Base-by-base conservation (phyloP, 1,284 basidiomycete genomes). In the Cryptococcus jaspeensis region DNA sequence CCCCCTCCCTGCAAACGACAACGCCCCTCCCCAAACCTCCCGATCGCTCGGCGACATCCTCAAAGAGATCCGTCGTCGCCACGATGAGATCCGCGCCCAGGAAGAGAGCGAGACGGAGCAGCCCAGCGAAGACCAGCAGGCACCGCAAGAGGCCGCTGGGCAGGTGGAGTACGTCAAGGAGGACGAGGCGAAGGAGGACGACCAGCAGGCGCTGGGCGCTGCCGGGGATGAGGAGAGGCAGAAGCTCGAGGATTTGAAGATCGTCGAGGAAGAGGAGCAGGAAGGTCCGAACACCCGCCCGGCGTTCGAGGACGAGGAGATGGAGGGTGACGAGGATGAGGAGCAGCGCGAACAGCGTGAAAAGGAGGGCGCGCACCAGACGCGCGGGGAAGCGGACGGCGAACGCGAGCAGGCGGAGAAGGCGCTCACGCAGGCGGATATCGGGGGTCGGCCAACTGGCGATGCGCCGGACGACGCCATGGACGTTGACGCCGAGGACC, bases 121-220 rank as follows among this genome's bases (percentile, higher is more conserved):
- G 56, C 66, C 69, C 51, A 58, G 70, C 6, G 60, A 67, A 23
- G 55, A 71, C 32, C 57, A 65, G 7, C 68, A 76, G 2, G 69
- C 78, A n/a, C 62, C 72, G 2, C 71, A 76, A 16, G 80, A 82
- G 43, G 77, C 82, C 2, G 79, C 82, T 1, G 85, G 87, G 66
- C 35, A 83, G 50, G 81, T 96, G 20, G 91, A 97, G 73, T 94
- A 96, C 74, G 80, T 90, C n/a, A 84, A 83, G 20, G 85, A 89
- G 8, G 81, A 81, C 47, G 86, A 90, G 60, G 46, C 49, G 20
- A 80, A 80, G 13, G 85, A 86, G 55, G 81, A 87, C 47, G 85
- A 89, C 51, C 87, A 90, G 83, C 92, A 98, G 74, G 92, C 93
- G 0, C 83, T 98, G 12, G 95, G 93, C 5, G 86, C 90, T 1